phyloP scores from a whole-genome alignment of 83 land plant species.

The Isoetes engelmannii region DNA sequence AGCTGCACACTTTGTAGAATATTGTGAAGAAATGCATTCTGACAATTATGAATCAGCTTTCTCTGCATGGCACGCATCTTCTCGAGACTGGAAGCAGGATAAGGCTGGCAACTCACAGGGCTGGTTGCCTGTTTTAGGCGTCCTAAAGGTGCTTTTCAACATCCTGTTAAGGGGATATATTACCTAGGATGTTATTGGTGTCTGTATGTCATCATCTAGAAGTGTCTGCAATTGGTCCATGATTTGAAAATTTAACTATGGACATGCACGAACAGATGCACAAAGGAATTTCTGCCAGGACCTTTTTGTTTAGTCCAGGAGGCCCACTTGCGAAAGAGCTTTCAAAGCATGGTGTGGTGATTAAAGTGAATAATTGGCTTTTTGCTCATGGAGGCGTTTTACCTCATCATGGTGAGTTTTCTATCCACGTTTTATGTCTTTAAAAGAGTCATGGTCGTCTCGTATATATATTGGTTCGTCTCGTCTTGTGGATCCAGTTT shows the following conservation, averaged over 20 bases:
- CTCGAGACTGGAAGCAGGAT: slow-evolving; percentile 42
- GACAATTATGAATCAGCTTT: slow-evolving; percentile 74
- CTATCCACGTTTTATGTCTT: too few relatives aligned
- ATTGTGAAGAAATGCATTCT: slow-evolving; percentile 38
- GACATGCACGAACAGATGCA: slow-evolving; percentile 51
- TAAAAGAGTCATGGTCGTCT: too few relatives aligned
- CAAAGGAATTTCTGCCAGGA: slow-evolving; percentile 59
- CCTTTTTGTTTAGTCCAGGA: slow-evolving; percentile 67
- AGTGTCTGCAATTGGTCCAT: too few relatives aligned
- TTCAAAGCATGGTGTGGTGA: slow-evolving; percentile 71
- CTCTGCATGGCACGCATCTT: slow-evolving; percentile 46
- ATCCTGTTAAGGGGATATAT: not conserved
- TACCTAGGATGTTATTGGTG: not conserved
- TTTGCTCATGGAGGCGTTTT: slow-evolving; percentile 97
- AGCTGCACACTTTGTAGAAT: slow-evolving; percentile 54
- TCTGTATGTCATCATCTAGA: not conserved
- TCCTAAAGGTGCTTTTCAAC: slow-evolving; percentile 54
- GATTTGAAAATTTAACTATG: too few relatives aligned
- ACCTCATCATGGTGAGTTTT: slow-evolving; percentile 95
- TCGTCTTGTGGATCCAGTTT: too few relatives aligned
- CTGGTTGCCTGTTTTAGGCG: slow-evolving; percentile 63
- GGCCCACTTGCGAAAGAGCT: slow-evolving; percentile 80
- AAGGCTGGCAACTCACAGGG: slow-evolving; percentile 17
- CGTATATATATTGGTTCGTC: too few relatives aligned
- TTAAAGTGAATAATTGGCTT: slow-evolving; percentile 83